Evolutionary conservation across 768 basidiomycete species (phyloP).

Genomic region (button mushroom (Agaricus bisporus)): DNA sequence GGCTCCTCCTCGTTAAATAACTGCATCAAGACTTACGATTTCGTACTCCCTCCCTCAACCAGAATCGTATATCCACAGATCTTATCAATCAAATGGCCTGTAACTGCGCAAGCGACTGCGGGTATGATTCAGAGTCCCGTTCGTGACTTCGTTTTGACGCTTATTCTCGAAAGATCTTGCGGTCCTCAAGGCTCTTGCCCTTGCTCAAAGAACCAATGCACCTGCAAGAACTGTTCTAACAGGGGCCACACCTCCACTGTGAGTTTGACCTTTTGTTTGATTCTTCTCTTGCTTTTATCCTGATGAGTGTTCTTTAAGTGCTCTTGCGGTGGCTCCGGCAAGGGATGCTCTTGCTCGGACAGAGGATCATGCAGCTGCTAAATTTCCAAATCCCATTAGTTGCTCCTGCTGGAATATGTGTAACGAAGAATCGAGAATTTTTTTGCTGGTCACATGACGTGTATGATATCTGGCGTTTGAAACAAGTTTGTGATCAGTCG

Average conservation of each 20-base stretch:
- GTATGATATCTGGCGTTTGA: not conserved
- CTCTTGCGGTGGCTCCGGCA: not conserved
- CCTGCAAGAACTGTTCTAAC: conserved; percentile 1
- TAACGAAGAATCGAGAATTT: too few species aligned
- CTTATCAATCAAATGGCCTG: too few species aligned
- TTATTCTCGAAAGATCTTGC: not conserved
- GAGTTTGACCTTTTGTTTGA: not conserved
- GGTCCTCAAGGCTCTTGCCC: not conserved
- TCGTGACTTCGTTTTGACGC: not conserved
- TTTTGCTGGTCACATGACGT: not conserved
- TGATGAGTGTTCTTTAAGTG: not conserved
- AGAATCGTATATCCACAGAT: too few species aligned
- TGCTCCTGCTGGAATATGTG: too few species aligned
- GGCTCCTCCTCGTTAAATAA: too few species aligned
- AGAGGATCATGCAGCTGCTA: too few species aligned
- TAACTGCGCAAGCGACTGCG: too few species aligned
- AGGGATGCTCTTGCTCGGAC: not conserved
- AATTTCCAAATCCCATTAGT: too few species aligned
- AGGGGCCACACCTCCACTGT: conserved; percentile 2
- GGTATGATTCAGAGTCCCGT: too few species aligned
- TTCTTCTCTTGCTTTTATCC: not conserved
- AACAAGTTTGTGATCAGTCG: not conserved
- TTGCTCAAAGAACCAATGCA: conserved; percentile 4
- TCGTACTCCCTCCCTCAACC: too few species aligned
- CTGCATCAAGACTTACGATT: too few species aligned